phyloP scores from a whole-genome alignment of 2,329 filamentous ascomycete genomes.

The Colletotrichum sp. region DNA sequence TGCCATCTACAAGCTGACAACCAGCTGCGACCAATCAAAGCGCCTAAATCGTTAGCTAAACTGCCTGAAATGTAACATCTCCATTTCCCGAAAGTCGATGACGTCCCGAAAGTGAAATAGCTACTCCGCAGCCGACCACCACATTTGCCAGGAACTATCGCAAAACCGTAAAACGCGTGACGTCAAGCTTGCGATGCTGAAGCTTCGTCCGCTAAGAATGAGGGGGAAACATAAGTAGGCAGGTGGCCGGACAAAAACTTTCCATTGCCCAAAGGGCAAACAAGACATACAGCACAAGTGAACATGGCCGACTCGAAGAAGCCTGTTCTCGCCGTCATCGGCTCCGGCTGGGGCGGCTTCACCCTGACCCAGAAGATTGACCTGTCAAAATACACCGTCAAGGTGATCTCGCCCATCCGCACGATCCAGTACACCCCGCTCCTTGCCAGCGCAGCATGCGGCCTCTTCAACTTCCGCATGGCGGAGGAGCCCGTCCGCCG shows the following conservation, averaged over 20 bases:
- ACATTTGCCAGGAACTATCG: not conserved
- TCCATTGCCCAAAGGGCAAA: rapidly evolving
- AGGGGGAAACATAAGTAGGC: not conserved
- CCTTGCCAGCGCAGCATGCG: conserved; percentile 95
- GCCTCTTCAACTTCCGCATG: conserved; percentile 96
- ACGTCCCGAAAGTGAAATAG: conserved; percentile 3
- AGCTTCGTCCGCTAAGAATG: not conserved
- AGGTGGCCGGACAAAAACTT: not conserved
- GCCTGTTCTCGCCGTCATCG: conserved; percentile 47
- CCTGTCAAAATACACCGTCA: conserved; percentile 97
- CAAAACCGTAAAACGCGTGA: not conserved
- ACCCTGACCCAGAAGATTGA: conserved; percentile 68
- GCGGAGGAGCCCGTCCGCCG: conserved; percentile 99
- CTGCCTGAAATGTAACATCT: not conserved
- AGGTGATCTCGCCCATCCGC: conserved; percentile 97
- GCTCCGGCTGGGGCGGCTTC: conserved; percentile 81
- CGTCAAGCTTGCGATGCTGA: not conserved
- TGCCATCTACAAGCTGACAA: not conserved
- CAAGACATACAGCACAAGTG: not conserved
- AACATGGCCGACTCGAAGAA: not conserved
- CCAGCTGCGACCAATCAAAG: not conserved
- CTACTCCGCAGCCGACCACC: not conserved
- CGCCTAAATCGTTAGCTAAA: not conserved
- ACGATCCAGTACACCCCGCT: conserved; percentile 99
- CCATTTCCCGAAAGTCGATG: not conserved